These are phyloP conservation scores for Monilinia aucupariae DNA, from an alignment of 2,329 filamentous ascomycete species.

Conservation along the genomic window DNA sequence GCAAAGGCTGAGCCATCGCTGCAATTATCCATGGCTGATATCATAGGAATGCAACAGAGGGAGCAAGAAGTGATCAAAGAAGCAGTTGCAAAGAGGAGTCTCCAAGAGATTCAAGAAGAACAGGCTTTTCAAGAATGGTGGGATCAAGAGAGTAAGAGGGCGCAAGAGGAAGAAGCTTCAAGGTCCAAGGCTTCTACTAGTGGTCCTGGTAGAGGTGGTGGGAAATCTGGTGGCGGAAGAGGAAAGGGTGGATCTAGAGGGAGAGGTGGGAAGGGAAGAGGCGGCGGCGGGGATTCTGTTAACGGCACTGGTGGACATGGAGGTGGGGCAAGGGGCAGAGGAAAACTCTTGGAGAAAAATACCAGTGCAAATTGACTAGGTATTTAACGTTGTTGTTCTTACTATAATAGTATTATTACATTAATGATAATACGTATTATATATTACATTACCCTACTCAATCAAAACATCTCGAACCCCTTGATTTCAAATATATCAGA, in stretches of 20 bases:
- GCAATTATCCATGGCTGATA: conserved; percentile 77
- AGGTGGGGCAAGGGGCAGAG: conserved; percentile 16
- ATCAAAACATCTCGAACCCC: too few relatives aligned
- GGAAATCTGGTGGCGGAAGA: conserved; percentile 24
- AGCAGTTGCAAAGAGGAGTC: conserved; percentile 76
- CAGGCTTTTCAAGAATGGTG: conserved; percentile 97
- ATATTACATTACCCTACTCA: too few relatives aligned
- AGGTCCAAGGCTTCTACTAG: conserved; percentile 18
- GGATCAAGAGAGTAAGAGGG: conserved; percentile 74
- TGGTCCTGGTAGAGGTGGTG: conserved; percentile 25
- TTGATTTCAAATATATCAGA: too few relatives aligned
- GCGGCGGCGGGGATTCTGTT: background rate
- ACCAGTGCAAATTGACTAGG: background rate
- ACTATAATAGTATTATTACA: too few relatives aligned
- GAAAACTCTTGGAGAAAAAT: conserved; percentile 18
- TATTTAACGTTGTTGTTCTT: too few relatives aligned
- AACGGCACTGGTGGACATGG: conserved; percentile 13
- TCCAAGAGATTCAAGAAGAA: conserved; percentile 94
- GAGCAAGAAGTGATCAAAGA: conserved; percentile 81
- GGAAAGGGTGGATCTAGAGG: conserved; percentile 22
- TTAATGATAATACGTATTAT: too few relatives aligned
- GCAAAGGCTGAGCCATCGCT: conserved; percentile 57
- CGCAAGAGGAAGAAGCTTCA: conserved; percentile 43
- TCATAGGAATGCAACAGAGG: conserved; percentile 77
- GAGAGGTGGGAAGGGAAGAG: conserved; percentile 16